Base-by-base conservation (phyloP, 768 basidiomycete genomes). In the Melanogaster broomeanus region DNA sequence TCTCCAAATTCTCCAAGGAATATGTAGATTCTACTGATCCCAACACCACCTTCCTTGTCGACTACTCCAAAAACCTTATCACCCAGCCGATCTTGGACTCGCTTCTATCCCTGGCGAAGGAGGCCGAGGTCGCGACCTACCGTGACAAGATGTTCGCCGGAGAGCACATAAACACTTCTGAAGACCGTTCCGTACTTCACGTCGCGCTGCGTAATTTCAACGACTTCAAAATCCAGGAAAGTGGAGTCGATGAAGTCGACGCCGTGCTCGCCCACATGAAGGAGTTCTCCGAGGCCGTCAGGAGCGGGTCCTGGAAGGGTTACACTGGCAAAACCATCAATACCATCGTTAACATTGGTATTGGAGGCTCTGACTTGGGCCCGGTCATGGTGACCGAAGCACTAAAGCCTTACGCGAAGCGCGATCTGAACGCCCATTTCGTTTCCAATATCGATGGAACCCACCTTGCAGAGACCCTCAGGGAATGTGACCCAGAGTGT, bases 341-440 rank as follows among this genome's bases (percentile, higher is more conserved):
- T 63, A 87, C 93, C 42, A 86, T 99, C 72, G 94, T 99, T 67
- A 98, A 98, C 76, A 97, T 99, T 61, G 97, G 97, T 53, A 99
- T 99, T 67, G 97, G 97, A 49, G 97, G 97, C 45, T 97, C 94
- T 31, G 97, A 99, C 70, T 77, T 99, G 46, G 96, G 96, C 16
- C 97, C 96, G 15, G 95, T 98, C 62, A 99, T 99, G 97, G 95
- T 98, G 53, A 95, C 93, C 11, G 97, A 98, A 75, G 96, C 94
- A 4, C 84, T 98, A 72, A 97, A 95, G 75, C 73, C 85, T 6
- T 99, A 97, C 78, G 76, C 88, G 42, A 89, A 98, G 72, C 85
- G 92, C 58, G 91, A 93, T 69, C 77, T 98, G 49, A 85, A 79
- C 40, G 84, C 85, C 24, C 82, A 88, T 72, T 99, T 99, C 63